A percentile compares a stretch with the other conserved stretches of the same genome.
Evolutionary conservation across 1,284 basidiomycete species (phyloP).

Genomic region (Sanguinoderma infundibulare): DNA sequence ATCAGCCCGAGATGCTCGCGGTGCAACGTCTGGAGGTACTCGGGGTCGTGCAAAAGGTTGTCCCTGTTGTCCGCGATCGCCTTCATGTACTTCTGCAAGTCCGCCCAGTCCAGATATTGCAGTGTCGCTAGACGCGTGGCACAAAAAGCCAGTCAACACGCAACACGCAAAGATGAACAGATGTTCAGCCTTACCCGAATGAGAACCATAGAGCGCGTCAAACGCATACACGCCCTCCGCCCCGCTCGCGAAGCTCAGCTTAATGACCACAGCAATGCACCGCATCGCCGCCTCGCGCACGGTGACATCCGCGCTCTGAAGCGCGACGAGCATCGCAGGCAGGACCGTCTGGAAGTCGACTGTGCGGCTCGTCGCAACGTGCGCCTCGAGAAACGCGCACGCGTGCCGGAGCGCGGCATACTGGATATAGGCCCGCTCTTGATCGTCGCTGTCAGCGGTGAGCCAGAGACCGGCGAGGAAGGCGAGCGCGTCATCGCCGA

Average conservation of each 20-base stretch:
- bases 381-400: slow-evolving; percentile 80
- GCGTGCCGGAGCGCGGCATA: slow-evolving; percentile 64
- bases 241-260: slow-evolving; percentile 46
- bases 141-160: no score
- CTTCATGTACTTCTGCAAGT: slow-evolving; percentile 71
- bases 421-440: slow-evolving; percentile 35
- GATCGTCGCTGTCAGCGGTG: slow-evolving; percentile 16
- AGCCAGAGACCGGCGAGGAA: slow-evolving; percentile 81
- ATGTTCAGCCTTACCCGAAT: no score
- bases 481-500: slow-evolving; percentile 75
- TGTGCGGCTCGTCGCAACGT: slow-evolving; percentile 56
- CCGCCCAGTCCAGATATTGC: slow-evolving; percentile 81
- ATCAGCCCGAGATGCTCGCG: slow-evolving; percentile 53
- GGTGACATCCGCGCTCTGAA: slow-evolving; percentile 56
- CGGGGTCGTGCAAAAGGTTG: slow-evolving; percentile 73
- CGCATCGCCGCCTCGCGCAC: slow-evolving; percentile 70
- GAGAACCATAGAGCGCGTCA: slow-evolving; percentile 81
- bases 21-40: slow-evolving; percentile 70
- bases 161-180: no score
- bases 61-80: slow-evolving; percentile 57
- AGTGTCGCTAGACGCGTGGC: slow-evolving; percentile 55
- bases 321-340: slow-evolving; percentile 74
- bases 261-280: slow-evolving; percentile 57
- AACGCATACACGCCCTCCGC: slow-evolving; percentile 76
- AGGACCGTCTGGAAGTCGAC: slow-evolving; percentile 89